Percentiles rank a stretch among this genome's conserved stretches.
Conservation (phyloP, 140 eudicot species). For the Ambrosia hybrid region DNA sequence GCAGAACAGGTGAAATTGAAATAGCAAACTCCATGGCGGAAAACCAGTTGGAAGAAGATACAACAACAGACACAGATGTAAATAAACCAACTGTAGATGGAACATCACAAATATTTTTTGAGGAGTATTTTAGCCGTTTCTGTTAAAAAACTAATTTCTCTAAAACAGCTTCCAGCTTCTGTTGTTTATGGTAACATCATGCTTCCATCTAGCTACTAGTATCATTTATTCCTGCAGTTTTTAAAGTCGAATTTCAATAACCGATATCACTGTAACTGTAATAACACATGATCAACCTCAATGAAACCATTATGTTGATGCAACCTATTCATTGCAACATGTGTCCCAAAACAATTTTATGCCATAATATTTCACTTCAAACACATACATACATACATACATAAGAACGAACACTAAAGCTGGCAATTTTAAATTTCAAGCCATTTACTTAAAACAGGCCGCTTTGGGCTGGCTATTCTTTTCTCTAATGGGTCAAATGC, state of each 20-base stretch:
- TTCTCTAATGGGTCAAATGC: background rate
- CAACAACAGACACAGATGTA: background rate
- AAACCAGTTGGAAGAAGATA: constrained; percentile 1
- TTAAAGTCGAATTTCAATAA: constrained; percentile 6
- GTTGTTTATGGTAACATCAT: background rate
- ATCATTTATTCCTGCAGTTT: constrained; percentile 38
- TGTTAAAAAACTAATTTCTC: constrained; percentile 11
- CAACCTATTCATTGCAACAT: background rate
- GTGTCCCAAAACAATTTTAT: background rate
- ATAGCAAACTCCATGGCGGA: constrained; percentile 5
- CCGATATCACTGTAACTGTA: background rate
- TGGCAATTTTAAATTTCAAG: background rate
- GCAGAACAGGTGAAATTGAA: background rate
- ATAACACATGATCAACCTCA: background rate
- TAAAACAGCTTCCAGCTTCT: background rate
- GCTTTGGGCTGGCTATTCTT: background rate
- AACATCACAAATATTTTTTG: background rate
- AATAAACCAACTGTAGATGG: background rate
- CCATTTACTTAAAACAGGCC: background rate
- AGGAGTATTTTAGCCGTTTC: constrained; percentile 3
- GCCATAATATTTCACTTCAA: background rate
- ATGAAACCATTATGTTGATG: background rate
- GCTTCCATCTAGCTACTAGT: background rate
- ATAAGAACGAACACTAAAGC: background rate
- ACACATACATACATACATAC: background rate